Conservation (phyloP, 768 basidiomycete genomes). For the Amanita jacksonii region DNA sequence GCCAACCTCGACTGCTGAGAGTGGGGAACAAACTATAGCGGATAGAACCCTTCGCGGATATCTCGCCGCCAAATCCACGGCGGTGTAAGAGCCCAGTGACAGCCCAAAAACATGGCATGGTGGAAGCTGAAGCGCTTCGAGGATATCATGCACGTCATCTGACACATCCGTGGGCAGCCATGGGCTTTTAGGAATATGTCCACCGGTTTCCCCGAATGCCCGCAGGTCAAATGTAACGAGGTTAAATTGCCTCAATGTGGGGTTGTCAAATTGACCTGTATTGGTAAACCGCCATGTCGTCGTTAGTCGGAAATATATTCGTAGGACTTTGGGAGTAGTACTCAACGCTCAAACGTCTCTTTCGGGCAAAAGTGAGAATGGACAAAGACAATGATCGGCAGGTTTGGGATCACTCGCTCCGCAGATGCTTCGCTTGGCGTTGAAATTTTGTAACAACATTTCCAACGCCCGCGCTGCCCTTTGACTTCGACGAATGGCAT, state of each 20-base stretch:
- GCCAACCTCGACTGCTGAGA: slow-evolving; percentile 23
- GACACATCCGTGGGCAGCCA: slow-evolving; percentile 24
- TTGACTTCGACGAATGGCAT: slow-evolving; percentile 4
- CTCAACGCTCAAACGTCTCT: slow-evolving; percentile 3
- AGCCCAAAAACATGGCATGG: slow-evolving; percentile 27
- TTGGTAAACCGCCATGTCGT: too few species aligned
- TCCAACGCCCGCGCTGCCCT: neutral
- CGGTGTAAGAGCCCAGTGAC: slow-evolving; percentile 24
- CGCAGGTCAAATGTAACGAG: slow-evolving; percentile 27
- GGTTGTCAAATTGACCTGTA: slow-evolving; percentile 27
- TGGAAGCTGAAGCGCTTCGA: slow-evolving; percentile 26
- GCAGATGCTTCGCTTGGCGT: neutral
- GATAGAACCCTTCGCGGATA: slow-evolving; percentile 24
- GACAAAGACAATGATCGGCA: neutral
- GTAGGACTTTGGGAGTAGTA: too few species aligned
- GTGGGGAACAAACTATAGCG: slow-evolving; percentile 26
- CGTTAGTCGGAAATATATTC: neutral
- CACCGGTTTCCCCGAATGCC: slow-evolving; percentile 22
- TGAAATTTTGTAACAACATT: neutral
- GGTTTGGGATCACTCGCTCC: neutral
- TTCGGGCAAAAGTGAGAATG: neutral
- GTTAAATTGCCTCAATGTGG: slow-evolving; percentile 26
- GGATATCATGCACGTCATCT: slow-evolving; percentile 21
- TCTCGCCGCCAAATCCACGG: slow-evolving; percentile 22
- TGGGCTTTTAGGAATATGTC: slow-evolving; percentile 14